Conservation (phyloP, 495 filamentous ascomycete genomes). For the Cenococcum geophilum region DNA sequence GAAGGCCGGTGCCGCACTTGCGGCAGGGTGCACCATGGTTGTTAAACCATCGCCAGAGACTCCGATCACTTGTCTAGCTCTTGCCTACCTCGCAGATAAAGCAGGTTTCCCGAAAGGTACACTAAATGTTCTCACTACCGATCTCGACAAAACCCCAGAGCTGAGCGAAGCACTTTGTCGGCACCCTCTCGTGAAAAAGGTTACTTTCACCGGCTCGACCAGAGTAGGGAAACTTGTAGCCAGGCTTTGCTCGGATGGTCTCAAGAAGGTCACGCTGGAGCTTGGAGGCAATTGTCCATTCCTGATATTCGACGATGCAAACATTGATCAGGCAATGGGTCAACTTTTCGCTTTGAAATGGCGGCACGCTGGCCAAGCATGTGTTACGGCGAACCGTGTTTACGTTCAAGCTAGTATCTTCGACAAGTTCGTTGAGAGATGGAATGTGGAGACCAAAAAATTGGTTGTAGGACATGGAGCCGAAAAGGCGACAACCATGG, state of each 20-base stretch:
- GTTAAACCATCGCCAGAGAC: conserved; percentile 43
- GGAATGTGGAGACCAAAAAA: conserved; percentile 49
- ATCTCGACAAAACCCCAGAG: conserved; percentile 38
- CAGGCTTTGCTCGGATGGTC: conserved; percentile 36
- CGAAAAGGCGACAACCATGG: conserved; percentile 55
- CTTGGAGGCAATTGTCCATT: conserved; percentile 43
- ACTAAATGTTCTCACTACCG: conserved; percentile 39
- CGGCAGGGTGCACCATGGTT: conserved; percentile 55
- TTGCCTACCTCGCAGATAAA: conserved; percentile 40
- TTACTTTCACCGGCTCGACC: conserved; percentile 41
- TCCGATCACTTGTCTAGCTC: conserved; percentile 37
- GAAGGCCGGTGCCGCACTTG: conserved; percentile 63
- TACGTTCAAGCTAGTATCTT: conserved; percentile 42
- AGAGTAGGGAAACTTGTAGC: conserved; percentile 41
- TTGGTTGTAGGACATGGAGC: conserved; percentile 63
- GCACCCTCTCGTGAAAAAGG: conserved; percentile 39
- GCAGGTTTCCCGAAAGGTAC: conserved; percentile 40
- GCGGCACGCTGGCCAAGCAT: conserved; percentile 42
- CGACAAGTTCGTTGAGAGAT: conserved; percentile 40
- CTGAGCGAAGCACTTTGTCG: conserved; percentile 40
- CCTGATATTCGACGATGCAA: conserved; percentile 42
- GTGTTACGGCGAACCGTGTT: conserved; percentile 41
- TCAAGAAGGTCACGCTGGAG: conserved; percentile 43
- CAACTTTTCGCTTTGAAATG: conserved; percentile 37
- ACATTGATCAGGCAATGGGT: conserved; percentile 36